A percentile compares a stretch with the other conserved stretches of the same genome.
phyloP scores from a whole-genome alignment of 495 filamentous ascomycete species.

The Lophium mytilinum region DNA sequence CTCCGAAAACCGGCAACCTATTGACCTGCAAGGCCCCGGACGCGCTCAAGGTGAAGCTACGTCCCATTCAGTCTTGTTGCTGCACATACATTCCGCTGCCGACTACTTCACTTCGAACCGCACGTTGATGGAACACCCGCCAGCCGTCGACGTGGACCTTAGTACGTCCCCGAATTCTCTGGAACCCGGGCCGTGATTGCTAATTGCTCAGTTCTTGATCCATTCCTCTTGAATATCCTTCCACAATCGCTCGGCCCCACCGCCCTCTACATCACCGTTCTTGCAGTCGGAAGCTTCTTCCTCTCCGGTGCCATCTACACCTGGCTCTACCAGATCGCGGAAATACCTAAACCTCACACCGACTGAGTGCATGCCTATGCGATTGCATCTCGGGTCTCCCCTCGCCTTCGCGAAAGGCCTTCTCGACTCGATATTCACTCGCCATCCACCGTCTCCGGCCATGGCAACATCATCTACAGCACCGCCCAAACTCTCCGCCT shows the following conservation, averaged over 20 bases:
- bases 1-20: conserved; percentile 44
- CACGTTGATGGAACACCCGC: conserved; percentile 67
- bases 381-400: conserved; percentile 28
- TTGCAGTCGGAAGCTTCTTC: conserved; percentile 31
- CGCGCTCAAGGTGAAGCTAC: conserved; percentile 12
- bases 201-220: conserved; percentile 59
- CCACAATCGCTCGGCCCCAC: conserved; percentile 35
- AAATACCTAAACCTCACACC: conserved; percentile 22
- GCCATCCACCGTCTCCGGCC: conserved; percentile 10
- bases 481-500: conserved; percentile 12
- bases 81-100: conserved; percentile 67
- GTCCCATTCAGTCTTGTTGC: conserved; percentile 56
- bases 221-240: conserved; percentile 46
- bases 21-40: conserved; percentile 3
- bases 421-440: no score
- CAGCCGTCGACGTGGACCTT: conserved; percentile 71
- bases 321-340: conserved; percentile 20
- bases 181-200: not conserved
- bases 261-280: conserved; percentile 30
- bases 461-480: conserved; percentile 4
- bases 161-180: conserved; percentile 34
- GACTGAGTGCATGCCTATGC: conserved; percentile 17
- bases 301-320: conserved; percentile 31
- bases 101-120: conserved; percentile 72
- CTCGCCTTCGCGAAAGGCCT: no score